Base-by-base conservation (phyloP, 2,329 filamentous ascomycete genomes). In the Fusarium pseudocircinatum region DNA sequence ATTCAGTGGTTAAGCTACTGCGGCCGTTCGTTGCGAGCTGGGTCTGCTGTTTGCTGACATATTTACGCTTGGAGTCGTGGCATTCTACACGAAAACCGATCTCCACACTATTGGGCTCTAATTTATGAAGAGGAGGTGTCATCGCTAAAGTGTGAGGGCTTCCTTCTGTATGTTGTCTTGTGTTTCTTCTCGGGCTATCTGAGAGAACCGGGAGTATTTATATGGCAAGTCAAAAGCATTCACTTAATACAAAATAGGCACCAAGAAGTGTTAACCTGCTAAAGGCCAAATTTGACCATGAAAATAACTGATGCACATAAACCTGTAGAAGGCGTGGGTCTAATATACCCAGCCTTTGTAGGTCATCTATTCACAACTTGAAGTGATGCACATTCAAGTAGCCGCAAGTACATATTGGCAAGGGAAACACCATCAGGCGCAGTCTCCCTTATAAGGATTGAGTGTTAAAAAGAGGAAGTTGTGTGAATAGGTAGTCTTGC, bases 21-120 rank as follows among this genome's bases (percentile, higher is more conserved):
- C 18, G 13, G n/a, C 49, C 3, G 7, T 52, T 22, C n/a, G 16
- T 20, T 34, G 2, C n/a, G 12, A 52, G 32, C 18, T 52, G 18
- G 1, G 15, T 24, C 34, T 16, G 20, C 11, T 34, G 34, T 24
- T 20, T 22, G 7, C 50, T 62, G 7, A 6, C n/a, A 30, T 9
- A 13, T 2, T 7, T 2, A 20, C 1, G 6, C 1, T 1, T 4
- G 2, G 4, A 5, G 10, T 44, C 40, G 3, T 34, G 37, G 10
- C 26, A 65, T 43, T 67, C 60, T 6, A 44, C 43, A 7, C 37
- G 32, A 22, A 65, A 67, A 2, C 60, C 44, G 10, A 50, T 40
- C 7, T 8, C 13, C 20, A 24, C 43, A 1, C 39, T 32, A 8
- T 15, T 13, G 12, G 22, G 32, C 8, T 22, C 8, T 14, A 14